These are phyloP conservation scores for Kappamyces sp. DNA, from an alignment of 192 early-diverging fungal species.

Conservation along the genomic window DNA sequence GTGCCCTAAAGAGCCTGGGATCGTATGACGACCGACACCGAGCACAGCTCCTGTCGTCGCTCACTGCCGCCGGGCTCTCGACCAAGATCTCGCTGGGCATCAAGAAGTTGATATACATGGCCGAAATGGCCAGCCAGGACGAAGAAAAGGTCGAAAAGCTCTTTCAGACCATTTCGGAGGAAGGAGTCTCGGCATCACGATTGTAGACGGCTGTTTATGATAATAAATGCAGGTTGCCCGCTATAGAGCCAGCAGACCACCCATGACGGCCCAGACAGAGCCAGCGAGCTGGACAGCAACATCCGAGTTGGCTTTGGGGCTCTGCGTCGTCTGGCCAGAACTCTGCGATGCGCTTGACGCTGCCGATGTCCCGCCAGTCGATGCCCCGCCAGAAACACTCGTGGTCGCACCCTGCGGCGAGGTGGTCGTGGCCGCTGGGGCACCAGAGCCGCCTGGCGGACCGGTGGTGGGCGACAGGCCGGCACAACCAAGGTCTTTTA, in stretches of 20 bases:
- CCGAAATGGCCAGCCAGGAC: constrained; percentile 90
- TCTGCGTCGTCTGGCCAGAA: too few relatives aligned
- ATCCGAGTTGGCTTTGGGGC: neutral
- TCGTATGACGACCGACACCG: constrained; percentile 70
- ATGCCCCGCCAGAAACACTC: too few relatives aligned
- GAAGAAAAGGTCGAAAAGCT: constrained; percentile 71
- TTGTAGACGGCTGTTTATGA: too few relatives aligned
- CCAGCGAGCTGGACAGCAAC: too few relatives aligned
- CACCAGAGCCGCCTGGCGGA: too few relatives aligned
- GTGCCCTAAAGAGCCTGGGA: constrained; percentile 58
- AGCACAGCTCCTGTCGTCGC: constrained; percentile 39
- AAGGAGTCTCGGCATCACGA: too few relatives aligned
- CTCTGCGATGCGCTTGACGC: too few relatives aligned
- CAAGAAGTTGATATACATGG: constrained; percentile 86
- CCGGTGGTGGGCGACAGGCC: too few relatives aligned
- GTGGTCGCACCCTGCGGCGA: too few relatives aligned
- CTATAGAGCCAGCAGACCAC: neutral
- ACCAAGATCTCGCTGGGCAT: constrained; percentile 69
- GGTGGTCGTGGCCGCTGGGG: too few relatives aligned
- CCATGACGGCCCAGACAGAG: neutral
- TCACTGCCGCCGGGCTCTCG: constrained; percentile 50
- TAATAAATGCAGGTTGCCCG: neutral
- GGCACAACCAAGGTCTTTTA: too few relatives aligned
- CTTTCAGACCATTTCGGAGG: constrained; percentile 46
- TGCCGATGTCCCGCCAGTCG: too few relatives aligned